phyloP scores from a whole-genome alignment of 495 filamentous ascomycete genomes.

The Aspergillus coremiiformis region DNA sequence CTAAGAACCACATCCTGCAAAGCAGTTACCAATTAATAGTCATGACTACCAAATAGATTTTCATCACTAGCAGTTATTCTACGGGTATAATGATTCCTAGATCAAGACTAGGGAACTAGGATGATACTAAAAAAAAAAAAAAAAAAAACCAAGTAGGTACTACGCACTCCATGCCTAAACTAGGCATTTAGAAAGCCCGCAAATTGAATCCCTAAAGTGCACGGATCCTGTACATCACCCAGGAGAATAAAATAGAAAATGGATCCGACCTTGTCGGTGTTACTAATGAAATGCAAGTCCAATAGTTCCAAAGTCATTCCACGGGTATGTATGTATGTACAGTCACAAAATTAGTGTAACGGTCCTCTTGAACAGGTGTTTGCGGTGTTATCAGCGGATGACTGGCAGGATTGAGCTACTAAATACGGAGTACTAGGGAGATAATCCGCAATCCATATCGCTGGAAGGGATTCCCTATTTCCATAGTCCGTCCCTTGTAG shows the following conservation, averaged over 20 bases:
- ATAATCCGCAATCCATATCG: no score
- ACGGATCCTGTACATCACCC: background rate
- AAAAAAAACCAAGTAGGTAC: background rate
- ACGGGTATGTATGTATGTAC: background rate
- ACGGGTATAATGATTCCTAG: no score
- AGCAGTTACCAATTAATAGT: no score
- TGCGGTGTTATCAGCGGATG: background rate
- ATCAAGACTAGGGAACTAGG: no score
- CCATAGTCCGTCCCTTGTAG: background rate
- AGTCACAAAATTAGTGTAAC: slow-evolving; percentile 5
- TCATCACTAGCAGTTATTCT: no score
- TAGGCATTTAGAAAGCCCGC: background rate
- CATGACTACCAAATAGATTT: no score
- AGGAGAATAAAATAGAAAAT: background rate
- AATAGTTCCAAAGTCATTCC: background rate
- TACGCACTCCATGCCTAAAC: no score
- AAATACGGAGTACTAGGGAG: no score
- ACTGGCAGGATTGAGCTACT: background rate
- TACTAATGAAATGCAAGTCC: background rate
- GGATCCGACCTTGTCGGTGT: background rate
- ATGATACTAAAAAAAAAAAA: no score
- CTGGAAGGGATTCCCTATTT: background rate
- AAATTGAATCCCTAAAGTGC: no score
- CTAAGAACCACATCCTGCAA: no score
- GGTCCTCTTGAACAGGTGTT: background rate